Base-by-base conservation (phyloP, 345 rosid genomes). In the Eucalyptus marginata region DNA sequence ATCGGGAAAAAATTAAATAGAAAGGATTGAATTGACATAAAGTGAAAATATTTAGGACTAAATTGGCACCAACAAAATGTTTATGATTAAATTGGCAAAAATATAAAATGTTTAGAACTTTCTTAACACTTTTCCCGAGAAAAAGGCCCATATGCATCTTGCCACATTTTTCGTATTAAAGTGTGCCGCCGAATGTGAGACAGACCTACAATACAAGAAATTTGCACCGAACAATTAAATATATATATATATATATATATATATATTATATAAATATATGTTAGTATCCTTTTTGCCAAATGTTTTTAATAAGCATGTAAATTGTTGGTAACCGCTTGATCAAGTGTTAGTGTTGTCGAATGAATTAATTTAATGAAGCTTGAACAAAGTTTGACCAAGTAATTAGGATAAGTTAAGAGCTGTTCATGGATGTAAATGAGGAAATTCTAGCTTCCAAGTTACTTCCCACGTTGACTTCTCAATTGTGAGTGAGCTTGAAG, bases 1-100 rank as follows among this genome's bases (percentile, higher is more conserved):
- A 52, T 52, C 4, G 25, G 5, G 58, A 25, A 10, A 52, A 52
- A 52, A 52, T 52, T 52, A 52, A 52, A 10, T 0, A 7, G 2
- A 52, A 52, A 52, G 0, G 25, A 7, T 0, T 52, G 4, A 52
- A 52, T 52, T 52, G 24, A 24, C 56, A 52, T 0, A 52, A 0
- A 18, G 24, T 7, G 4, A 52, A 52, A 52, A 52, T 52, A 4
- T 52, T 52, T 52, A 7, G 5, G 2, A 52, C 10, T 52, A 20
- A 52, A 7, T 52, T 52, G 8, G 25, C 10, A 20, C 56, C 24
- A 1, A 51, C 10, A 52, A 52, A 52, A 52, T 3, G 9, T 52
- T 52, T 52, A 52, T 1, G 24, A 52, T 22, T 44, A 44, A 44
- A 44, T 44, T 44, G 47, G 47, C 47, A 44, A 2, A 44, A 44